Evolutionary conservation across 2,329 filamentous ascomycete species (phyloP).

Genomic region (Fusarium bulbicola): DNA sequence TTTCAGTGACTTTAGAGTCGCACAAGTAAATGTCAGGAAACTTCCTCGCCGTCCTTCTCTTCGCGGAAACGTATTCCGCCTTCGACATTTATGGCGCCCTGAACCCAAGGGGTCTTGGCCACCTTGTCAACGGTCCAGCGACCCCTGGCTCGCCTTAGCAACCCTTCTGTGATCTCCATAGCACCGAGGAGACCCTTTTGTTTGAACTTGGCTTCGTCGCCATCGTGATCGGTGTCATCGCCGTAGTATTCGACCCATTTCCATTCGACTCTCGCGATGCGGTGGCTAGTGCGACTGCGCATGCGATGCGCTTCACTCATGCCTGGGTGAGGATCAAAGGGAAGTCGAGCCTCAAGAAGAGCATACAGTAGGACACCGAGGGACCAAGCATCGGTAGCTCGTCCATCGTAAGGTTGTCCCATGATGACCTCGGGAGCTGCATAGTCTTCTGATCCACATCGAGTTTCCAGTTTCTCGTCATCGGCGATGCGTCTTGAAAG

Average conservation of each 20-base stretch:
- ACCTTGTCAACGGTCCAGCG: slow-evolving; percentile 81
- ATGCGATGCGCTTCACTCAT: slow-evolving; percentile 79
- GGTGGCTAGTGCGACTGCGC: slow-evolving; percentile 84
- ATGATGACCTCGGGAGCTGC: slow-evolving; percentile 96
- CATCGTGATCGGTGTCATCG: slow-evolving; percentile 87
- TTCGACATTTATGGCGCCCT: slow-evolving; percentile 74
- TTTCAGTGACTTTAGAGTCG: neutral
- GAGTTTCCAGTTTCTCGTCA: slow-evolving; percentile 88
- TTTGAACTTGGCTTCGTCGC: slow-evolving; percentile 66
- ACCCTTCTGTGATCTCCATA: slow-evolving; percentile 81
- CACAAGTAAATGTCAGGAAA: slow-evolving; percentile 45
- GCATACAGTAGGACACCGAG: slow-evolving; percentile 93
- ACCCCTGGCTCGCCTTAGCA: slow-evolving; percentile 83
- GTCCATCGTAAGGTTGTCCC: slow-evolving; percentile 93
- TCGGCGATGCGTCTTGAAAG: slow-evolving; percentile 86
- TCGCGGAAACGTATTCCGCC: slow-evolving; percentile 68
- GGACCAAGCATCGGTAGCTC: slow-evolving; percentile 93
- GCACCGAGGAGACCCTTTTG: slow-evolving; percentile 76
- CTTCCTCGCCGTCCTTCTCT: slow-evolving; percentile 65
- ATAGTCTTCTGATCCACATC: slow-evolving; percentile 97
- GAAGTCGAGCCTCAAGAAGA: slow-evolving; percentile 89
- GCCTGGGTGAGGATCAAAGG: slow-evolving; percentile 89
- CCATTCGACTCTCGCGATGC: slow-evolving; percentile 97
- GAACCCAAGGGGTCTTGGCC: slow-evolving; percentile 78
- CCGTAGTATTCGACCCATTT: slow-evolving; percentile 89